Base-by-base conservation (phyloP, 208 protist species). In the Leishmania tarentolae region DNA sequence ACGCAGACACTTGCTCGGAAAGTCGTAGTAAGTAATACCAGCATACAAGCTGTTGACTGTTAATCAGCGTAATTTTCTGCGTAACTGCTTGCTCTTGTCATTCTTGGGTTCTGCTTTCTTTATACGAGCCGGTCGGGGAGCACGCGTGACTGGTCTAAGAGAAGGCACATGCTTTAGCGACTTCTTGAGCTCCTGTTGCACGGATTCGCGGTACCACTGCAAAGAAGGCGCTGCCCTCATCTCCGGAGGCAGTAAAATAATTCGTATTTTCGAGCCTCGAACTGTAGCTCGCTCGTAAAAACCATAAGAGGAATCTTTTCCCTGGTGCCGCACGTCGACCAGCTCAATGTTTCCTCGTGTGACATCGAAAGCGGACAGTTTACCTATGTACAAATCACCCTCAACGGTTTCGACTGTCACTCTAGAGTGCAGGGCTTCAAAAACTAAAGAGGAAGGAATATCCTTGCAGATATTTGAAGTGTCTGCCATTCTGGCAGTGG, bases 371-470 rank as follows among this genome's bases (percentile, higher is more conserved):
- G 56, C 42, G 13, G 46, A 73, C 35, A 96, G 81, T 47, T 88
- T 94, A 7, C 93, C 93, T 68, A 66, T 88, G 66, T 90, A 92
- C 17, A 82, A 37, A 77, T 80, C 68, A 40, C 88, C 87, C 15
- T 93, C 87, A 42, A 88, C 79, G 7, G 90, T 94, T 78, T 96
- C 93, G 3, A 94, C 90, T 5, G 76, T 85, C 9, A 96, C 85
- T 44, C 86, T 76, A 44, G 81, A 77, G 68, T 83, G 79, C 3
- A 87, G 78, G 3, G 84, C 70, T 61, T 96, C 93, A 50, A 81
- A 65, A n/a, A 92, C 84, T 0, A 92, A 78, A 35, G 78, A 82
- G 24, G 82, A 68, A 35, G 92, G 86, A 66, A 90, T 65, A 81
- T 93, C 90, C 68, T 63, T 57, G n/a, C 28, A 52, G 11, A 11